A percentile compares a stretch with the other conserved stretches of the same genome.
phyloP scores from a whole-genome alignment of 2,329 filamentous ascomycete genomes.

The Botrytis galanthina region DNA sequence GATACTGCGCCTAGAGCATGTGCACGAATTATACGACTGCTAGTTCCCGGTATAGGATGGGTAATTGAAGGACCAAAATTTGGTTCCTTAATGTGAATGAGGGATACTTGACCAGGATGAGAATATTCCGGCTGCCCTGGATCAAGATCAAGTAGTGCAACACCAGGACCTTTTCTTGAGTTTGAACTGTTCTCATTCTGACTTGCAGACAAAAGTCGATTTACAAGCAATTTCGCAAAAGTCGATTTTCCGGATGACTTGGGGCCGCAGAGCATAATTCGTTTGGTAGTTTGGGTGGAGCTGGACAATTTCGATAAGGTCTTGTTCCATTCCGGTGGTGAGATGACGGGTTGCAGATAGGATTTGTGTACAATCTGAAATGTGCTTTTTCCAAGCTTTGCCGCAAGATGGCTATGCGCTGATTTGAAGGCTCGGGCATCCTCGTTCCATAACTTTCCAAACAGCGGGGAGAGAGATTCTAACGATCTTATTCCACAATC shows the following conservation, averaged over 20 bases:
- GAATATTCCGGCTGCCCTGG: slow-evolving; percentile 75
- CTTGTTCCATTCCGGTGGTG: slow-evolving; percentile 60
- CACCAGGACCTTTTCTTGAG: slow-evolving; percentile 31
- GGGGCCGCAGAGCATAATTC: slow-evolving; percentile 63
- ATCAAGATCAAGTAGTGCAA: slow-evolving; percentile 68
- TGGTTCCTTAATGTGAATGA: slow-evolving; percentile 58
- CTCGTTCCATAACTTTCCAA: slow-evolving; percentile 64
- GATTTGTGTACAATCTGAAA: slow-evolving; percentile 55
- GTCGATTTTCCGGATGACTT: slow-evolving; percentile 77
- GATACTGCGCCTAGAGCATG: slow-evolving; percentile 66
- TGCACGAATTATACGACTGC: slow-evolving; percentile 51
- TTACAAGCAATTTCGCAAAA: slow-evolving; percentile 64
- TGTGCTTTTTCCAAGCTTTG: slow-evolving; percentile 37
- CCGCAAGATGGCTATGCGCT: slow-evolving; percentile 20
- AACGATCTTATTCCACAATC: slow-evolving; percentile 52
- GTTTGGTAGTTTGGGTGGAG: slow-evolving; percentile 40
- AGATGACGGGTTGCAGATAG: slow-evolving; percentile 53
- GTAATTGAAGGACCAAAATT: slow-evolving; percentile 68
- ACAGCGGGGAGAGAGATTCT: slow-evolving; percentile 62
- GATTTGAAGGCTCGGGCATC: slow-evolving; percentile 30
- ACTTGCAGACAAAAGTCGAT: slow-evolving; percentile 53
- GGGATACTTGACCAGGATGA: slow-evolving; percentile 66
- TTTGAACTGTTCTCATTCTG: neutral
- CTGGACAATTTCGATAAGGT: slow-evolving; percentile 33
- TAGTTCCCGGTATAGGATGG: slow-evolving; percentile 47